Conservation (phyloP, 129 eudicot species). For the Mikania micrantha region DNA sequence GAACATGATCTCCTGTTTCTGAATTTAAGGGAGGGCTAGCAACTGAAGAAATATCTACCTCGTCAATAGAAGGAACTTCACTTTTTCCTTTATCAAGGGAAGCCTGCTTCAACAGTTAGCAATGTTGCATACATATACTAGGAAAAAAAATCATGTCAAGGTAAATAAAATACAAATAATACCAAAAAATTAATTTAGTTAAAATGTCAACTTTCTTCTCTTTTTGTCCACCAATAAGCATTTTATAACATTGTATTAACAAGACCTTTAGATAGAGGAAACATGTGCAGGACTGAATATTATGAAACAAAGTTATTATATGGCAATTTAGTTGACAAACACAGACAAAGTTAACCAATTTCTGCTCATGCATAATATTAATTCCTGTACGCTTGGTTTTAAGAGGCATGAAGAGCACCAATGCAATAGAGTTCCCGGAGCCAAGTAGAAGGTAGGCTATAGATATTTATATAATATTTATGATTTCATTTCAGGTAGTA, state of each 20-base stretch:
- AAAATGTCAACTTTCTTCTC: not conserved
- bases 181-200: not conserved
- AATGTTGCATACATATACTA: constrained; percentile 8
- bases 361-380: not conserved
- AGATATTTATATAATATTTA: too few species aligned
- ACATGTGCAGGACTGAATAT: not conserved
- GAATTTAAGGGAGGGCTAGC: constrained; percentile 36
- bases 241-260: not conserved
- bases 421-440: too few species aligned
- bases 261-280: not conserved
- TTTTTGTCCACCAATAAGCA: not conserved
- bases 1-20: constrained; percentile 39
- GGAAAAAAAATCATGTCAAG: constrained; percentile 13
- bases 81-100: constrained; percentile 50
- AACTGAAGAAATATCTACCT: constrained; percentile 38
- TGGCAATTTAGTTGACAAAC: not conserved
- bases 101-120: constrained; percentile 47
- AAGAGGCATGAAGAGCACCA: too few species aligned
- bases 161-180: not conserved
- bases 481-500: too few species aligned
- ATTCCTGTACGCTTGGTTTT: too few species aligned
- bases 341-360: not conserved
- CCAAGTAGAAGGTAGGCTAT: too few species aligned
- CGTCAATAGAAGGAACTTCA: constrained; percentile 44
- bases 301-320: not conserved